These are phyloP conservation scores for Globisporangium sylvaticum DNA, from an alignment of 352 stramenopile genomes.

Conservation along the genomic window DNA sequence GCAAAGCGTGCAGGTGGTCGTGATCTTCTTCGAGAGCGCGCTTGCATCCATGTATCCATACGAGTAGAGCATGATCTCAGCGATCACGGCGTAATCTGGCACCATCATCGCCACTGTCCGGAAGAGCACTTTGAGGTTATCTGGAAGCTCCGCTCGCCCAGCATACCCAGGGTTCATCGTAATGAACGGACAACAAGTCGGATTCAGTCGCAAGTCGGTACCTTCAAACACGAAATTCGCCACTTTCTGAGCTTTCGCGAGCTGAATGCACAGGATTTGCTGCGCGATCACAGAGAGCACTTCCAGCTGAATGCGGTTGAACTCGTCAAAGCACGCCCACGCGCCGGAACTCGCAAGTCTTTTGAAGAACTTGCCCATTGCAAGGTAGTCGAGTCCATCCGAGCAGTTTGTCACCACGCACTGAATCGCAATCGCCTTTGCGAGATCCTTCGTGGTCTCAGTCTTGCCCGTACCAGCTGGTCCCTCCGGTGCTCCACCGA, in stretches of 20 bases:
- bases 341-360: constrained; percentile 85
- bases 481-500: constrained; percentile 87
- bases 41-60: constrained; percentile 91
- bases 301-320: constrained; percentile 92
- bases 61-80: constrained; percentile 93
- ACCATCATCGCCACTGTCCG: constrained; percentile 93
- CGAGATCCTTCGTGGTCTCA: constrained; percentile 91
- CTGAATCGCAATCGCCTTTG: constrained; percentile 91
- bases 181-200: constrained; percentile 91
- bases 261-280: constrained; percentile 90
- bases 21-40: constrained; percentile 92
- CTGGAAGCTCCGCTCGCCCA: constrained; percentile 85
- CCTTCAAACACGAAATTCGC: constrained; percentile 90
- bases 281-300: constrained; percentile 91
- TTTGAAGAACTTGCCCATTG: constrained; percentile 95
- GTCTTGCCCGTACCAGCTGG: constrained; percentile 91
- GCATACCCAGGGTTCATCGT: constrained; percentile 92
- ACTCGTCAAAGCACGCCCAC: constrained; percentile 93
- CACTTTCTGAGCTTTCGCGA: constrained; percentile 76
- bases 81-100: constrained; percentile 92
- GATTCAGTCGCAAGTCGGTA: constrained; percentile 85
- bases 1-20: constrained; percentile 92
- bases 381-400: constrained; percentile 86
- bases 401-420: constrained; percentile 94
- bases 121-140: constrained; percentile 93